Conservation (phyloP, 805 yeast genomes). For the Starmerella khaoyaiensis region DNA sequence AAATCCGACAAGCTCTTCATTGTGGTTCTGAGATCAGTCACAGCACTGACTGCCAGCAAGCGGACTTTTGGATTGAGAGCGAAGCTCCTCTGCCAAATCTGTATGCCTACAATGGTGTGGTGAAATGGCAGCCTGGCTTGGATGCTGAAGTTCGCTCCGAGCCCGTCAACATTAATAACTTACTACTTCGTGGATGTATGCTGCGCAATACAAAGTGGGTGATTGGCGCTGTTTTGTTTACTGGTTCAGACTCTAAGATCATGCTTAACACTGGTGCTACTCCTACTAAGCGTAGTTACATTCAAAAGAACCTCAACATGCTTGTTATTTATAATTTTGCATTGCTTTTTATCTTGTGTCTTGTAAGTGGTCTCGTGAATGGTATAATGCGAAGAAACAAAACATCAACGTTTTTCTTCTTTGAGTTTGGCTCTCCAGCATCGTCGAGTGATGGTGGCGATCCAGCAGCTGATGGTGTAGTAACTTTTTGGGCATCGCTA, state of each 20-base stretch:
- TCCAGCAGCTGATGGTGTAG: constrained; percentile 52
- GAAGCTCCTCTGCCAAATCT: constrained; percentile 57
- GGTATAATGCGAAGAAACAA: constrained; percentile 44
- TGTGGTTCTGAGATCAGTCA: constrained; percentile 48
- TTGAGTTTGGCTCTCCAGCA: constrained; percentile 53
- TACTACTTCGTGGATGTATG: constrained; percentile 60
- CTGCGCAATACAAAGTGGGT: constrained; percentile 69
- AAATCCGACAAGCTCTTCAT: constrained; percentile 43
- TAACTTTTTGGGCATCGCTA: constrained; percentile 60
- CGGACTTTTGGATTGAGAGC: constrained; percentile 51
- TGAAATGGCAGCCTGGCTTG: constrained; percentile 17
- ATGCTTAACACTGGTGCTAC: constrained; percentile 72
- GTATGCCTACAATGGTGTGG: constrained; percentile 40
- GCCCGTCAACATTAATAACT: constrained; percentile 49
- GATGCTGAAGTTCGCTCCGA: constrained; percentile 29
- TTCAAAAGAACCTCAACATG: constrained; percentile 54
- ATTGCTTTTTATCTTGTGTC: constrained; percentile 51
- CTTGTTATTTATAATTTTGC: constrained; percentile 55
- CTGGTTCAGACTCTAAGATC: constrained; percentile 66
- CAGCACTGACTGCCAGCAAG: constrained; percentile 22
- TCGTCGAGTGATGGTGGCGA: constrained; percentile 28
- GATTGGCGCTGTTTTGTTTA: constrained; percentile 56
- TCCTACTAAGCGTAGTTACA: constrained; percentile 58
- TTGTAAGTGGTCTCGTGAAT: constrained; percentile 56
- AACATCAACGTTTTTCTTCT: constrained; percentile 36